Evolutionary conservation across 257 asterid species (phyloP).

Genomic region (Knoxia roxburghii): DNA sequence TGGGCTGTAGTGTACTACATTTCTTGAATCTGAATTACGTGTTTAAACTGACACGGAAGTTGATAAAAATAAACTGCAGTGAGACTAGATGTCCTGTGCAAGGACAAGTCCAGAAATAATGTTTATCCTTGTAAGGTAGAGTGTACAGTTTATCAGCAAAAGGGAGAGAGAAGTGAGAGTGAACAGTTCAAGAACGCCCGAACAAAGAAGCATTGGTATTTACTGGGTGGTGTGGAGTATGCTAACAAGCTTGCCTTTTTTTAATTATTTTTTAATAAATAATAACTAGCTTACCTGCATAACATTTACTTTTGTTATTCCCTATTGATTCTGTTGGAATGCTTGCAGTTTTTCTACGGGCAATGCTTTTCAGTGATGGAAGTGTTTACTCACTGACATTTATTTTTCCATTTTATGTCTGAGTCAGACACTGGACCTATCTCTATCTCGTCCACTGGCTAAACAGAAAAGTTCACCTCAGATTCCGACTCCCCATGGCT

Average conservation of each 20-base stretch:
- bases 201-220: too few species aligned
- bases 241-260: not conserved
- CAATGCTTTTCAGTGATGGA: not conserved
- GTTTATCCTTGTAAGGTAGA: not conserved
- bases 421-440: constrained; percentile 51
- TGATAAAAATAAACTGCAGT: not conserved
- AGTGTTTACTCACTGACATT: constrained; percentile 14
- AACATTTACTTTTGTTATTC: not conserved
- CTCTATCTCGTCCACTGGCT: constrained; percentile 37
- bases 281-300: not conserved
- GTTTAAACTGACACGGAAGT: not conserved
- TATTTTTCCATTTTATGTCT: constrained; percentile 14
- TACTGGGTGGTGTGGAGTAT: not conserved
- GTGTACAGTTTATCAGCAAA: not conserved
- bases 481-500: constrained; percentile 53
- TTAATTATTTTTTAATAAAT: too few species aligned
- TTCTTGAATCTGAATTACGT: not conserved
- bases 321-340: not conserved
- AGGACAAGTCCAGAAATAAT: not conserved
- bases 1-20: not conserved
- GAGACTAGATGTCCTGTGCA: not conserved
- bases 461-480: constrained; percentile 39
- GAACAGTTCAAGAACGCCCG: not conserved
- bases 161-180: not conserved
- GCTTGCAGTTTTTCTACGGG: not conserved